Conservation (phyloP, 345 rosid genomes). For the Aurinia saxatilis region DNA sequence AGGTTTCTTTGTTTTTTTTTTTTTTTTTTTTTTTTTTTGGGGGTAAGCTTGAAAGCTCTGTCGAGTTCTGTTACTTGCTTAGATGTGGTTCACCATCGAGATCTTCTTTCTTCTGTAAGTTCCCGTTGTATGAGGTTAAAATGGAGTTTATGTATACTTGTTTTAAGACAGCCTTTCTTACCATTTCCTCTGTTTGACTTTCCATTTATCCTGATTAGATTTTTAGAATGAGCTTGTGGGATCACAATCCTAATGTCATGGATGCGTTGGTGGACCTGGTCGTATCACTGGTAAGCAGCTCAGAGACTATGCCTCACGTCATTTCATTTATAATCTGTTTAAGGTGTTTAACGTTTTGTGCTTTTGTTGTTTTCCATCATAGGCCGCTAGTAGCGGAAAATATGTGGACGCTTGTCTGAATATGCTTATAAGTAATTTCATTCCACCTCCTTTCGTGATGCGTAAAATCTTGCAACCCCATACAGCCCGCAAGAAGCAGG, state of each 20-base stretch:
- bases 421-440: constrained; percentile 65
- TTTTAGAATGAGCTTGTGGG: constrained; percentile 76
- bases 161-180: not conserved
- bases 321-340: not conserved
- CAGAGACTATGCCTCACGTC: not conserved
- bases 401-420: constrained; percentile 54
- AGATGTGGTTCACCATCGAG: constrained; percentile 44
- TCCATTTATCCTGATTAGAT: constrained; percentile 34
- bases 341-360: not conserved
- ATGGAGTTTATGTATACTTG: not conserved
- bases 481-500: constrained; percentile 40
- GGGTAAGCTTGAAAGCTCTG: constrained; percentile 64
- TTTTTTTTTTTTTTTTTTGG: constrained; percentile 5
- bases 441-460: constrained; percentile 42
- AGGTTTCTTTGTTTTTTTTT: not conserved
- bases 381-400: constrained; percentile 75
- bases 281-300: constrained; percentile 49
- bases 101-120: constrained; percentile 67
- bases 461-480: constrained; percentile 36
- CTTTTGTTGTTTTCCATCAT: constrained; percentile 9
- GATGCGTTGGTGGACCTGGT: constrained; percentile 65
- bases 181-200: constrained; percentile 2
- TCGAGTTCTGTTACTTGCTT: constrained; percentile 65
- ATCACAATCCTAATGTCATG: constrained; percentile 48
- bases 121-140: not conserved